Percentiles rank a stretch among this genome's conserved stretches.
These are phyloP conservation scores for Graphilbum ipis-grandicollis DNA, from an alignment of 2,329 filamentous ascomycete species.

Conservation along the genomic window DNA sequence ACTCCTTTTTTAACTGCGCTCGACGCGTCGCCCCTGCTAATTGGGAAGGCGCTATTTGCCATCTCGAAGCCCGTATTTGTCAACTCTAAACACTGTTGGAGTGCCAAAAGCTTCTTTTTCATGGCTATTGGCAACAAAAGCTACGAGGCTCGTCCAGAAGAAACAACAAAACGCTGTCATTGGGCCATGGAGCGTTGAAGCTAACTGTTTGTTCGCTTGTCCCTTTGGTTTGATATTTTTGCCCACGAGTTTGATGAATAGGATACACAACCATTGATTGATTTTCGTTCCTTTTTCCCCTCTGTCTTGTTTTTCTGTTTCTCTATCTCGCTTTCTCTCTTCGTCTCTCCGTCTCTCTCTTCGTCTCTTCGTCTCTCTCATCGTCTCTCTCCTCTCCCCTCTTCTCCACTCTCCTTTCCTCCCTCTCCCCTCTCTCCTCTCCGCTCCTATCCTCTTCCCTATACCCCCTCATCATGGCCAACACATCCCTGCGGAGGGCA, in stretches of 20 bases:
- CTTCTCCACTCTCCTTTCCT: neutral
- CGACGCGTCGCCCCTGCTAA: constrained; percentile 6
- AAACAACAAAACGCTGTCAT: too few species aligned
- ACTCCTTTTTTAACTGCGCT: neutral
- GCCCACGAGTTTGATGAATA: too few species aligned
- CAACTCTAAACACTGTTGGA: too few species aligned
- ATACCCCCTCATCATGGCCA: constrained; percentile 28
- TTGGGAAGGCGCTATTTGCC: constrained; percentile 2
- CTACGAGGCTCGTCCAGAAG: too few species aligned
- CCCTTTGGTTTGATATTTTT: too few species aligned
- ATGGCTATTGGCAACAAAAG: too few species aligned
- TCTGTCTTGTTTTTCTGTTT: neutral
- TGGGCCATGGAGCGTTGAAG: too few species aligned
- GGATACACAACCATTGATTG: neutral
- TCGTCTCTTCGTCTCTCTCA: neutral
- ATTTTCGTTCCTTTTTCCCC: neutral
- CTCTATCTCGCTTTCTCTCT: neutral
- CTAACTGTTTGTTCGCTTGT: too few species aligned
- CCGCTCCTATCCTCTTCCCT: neutral
- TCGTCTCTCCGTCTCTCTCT: neutral
- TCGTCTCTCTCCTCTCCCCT: too few species aligned
- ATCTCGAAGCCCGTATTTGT: neutral
- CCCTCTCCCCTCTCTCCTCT: neutral
- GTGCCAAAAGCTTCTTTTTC: too few species aligned
- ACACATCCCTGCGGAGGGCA: constrained; percentile 34